A percentile compares a stretch with the other conserved stretches of the same genome.
Conservation (phyloP, 805 yeast species). For the Hanseniaspora mollemarum region DNA sequence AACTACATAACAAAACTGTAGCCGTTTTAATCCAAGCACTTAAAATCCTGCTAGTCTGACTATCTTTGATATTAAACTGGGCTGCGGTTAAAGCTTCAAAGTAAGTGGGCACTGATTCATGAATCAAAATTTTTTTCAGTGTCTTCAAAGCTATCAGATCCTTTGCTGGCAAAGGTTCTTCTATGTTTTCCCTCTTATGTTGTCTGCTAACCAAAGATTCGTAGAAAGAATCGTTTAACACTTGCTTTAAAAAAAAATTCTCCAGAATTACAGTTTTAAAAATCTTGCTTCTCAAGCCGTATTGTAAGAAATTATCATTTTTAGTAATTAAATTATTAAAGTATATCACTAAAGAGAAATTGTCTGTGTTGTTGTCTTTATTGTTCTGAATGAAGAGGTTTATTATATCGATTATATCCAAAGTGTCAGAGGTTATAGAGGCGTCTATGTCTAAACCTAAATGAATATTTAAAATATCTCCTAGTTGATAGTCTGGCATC, state of each 20-base stretch:
- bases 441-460: slow-evolving; percentile 1
- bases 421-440: background rate
- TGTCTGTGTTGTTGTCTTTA: background rate
- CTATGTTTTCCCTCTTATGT: background rate
- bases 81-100: background rate
- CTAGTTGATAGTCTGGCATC: background rate
- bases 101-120: slow-evolving; percentile 11
- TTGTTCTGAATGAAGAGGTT: background rate
- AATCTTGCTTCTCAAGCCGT: background rate
- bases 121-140: slow-evolving; percentile 5
- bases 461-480: background rate
- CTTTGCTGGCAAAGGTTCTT: slow-evolving; percentile 3
- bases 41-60: slow-evolving; percentile 18
- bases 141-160: background rate
- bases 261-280: slow-evolving; percentile 1
- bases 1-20: slow-evolving; percentile 31
- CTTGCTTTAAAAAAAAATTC: background rate
- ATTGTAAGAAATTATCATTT: slow-evolving; percentile 14
- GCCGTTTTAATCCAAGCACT: slow-evolving; percentile 20
- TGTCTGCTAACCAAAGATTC: background rate
- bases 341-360: slow-evolving; percentile 1
- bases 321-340: slow-evolving; percentile 8
- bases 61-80: background rate
- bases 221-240: background rate
- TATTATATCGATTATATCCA: background rate